Evolutionary conservation across 106 monocot species (phyloP), one percentile per base, ranked within the genome.

Genomic region (Dendrobium chrysotoxum): DNA sequence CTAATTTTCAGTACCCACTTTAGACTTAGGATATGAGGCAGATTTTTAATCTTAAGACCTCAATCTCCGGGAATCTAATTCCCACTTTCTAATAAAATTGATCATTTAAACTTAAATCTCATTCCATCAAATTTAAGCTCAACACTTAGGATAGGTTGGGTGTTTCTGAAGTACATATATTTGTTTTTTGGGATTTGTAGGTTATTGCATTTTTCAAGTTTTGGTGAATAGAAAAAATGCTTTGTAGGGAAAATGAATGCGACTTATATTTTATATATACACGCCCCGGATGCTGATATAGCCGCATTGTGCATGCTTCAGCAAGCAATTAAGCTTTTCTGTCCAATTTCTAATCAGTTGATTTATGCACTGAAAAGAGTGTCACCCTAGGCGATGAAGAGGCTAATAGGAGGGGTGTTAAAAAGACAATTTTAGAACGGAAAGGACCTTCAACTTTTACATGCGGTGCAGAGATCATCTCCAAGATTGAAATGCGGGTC

Each of bases 341-440:
- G 2, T 77, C 7, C 40, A 53, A 26, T 26, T 35, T 46, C 57
- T 72, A 40, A 72, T 72, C 16, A 40, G 39, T 40, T 72, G 16
- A 72, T 72, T 72, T 72, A 3, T 40, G 8, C 72, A 39, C 30
- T 87, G 4, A 76, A 72, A 85, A 96, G 96, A 96, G 88, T 88
- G 96, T 96, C 46, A 96, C 93, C 10, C 73, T 96, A 81, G 93
- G 93, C 61, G 96, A 96, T 90, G 93, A 93, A 81, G 96, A 96
- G 82, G 93, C 96, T 75, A 91, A 78, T 68, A 85, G 88, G 83
- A 88, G 96, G 83, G 91, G 93, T 73, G 91, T 83, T 28, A 91
- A 91, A 75, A 96, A 96, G 79, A 91, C 96, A 39, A 82, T 96
- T 40, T 85, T 93, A 17, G 96, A 96, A 78, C 75, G 96, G 28